phyloP scores from a whole-genome alignment of 768 basidiomycete species.

The Macrolepiota fuliginosa region DNA sequence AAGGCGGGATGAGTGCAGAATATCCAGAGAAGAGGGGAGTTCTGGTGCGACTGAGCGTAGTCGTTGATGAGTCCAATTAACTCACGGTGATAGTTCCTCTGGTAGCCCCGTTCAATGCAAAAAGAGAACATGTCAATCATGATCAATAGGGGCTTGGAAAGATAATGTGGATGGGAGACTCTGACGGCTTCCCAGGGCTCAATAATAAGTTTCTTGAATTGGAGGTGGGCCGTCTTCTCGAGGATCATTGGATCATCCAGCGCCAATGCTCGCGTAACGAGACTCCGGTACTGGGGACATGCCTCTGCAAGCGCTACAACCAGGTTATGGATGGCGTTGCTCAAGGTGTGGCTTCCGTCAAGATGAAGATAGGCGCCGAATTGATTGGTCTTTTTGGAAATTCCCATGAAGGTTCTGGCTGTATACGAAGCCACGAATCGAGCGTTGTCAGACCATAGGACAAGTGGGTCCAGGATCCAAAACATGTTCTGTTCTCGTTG shows the following conservation, averaged over 20 bases:
- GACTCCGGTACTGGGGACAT: slow-evolving; percentile 14
- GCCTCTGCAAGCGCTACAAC: slow-evolving; percentile 13
- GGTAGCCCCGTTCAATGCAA: not conserved
- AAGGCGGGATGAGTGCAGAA: not conserved
- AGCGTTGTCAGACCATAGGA: not conserved
- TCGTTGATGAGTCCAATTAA: not conserved
- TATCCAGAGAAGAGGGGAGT: not conserved
- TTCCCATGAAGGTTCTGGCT: not conserved
- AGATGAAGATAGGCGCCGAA: not conserved
- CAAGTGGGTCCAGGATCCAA: not conserved
- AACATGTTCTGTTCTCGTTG: not conserved
- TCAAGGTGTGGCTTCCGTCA: slow-evolving; percentile 13
- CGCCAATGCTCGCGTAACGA: slow-evolving; percentile 14
- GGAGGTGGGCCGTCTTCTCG: slow-evolving; percentile 15
- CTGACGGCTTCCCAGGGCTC: slow-evolving; percentile 15
- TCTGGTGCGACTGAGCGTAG: not conserved
- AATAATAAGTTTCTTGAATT: slow-evolving; percentile 22
- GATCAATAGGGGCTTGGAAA: not conserved
- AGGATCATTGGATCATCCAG: slow-evolving; percentile 20
- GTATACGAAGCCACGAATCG: too few species aligned
- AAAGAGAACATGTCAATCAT: not conserved
- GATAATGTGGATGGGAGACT: slow-evolving; percentile 4
- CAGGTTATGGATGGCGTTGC: slow-evolving; percentile 16
- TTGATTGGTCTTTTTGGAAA: not conserved
- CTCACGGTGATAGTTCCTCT: not conserved